phyloP scores from a whole-genome alignment of 805 yeast genomes.

The Candida ulmi region DNA sequence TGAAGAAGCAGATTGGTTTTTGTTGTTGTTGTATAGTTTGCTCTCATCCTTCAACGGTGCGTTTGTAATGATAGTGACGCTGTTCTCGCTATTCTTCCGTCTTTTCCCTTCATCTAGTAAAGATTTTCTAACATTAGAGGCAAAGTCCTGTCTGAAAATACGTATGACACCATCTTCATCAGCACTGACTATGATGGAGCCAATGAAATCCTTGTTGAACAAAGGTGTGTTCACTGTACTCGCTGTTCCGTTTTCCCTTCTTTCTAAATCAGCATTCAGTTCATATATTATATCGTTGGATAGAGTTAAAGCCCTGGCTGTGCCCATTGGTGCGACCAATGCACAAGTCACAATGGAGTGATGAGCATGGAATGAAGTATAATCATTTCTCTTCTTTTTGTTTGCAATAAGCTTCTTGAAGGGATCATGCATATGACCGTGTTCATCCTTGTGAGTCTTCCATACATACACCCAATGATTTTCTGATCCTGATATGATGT shows the following conservation, averaged over 20 bases:
- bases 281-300: conserved; percentile 82
- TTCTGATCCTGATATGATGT: conserved; percentile 76
- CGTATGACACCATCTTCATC: conserved; percentile 70
- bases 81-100: neutral
- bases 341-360: conserved; percentile 71
- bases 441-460: conserved; percentile 38
- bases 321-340: conserved; percentile 66
- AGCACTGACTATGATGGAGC: conserved; percentile 62
- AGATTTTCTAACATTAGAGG: conserved; percentile 38
- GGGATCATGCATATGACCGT: conserved; percentile 4
- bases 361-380: conserved; percentile 73
- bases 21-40: conserved; percentile 8
- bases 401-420: conserved; percentile 13
- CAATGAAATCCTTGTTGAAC: conserved; percentile 27
- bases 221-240: conserved; percentile 9
- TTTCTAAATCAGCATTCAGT: conserved; percentile 29
- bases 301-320: conserved; percentile 57
- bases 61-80: neutral
- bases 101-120: conserved; percentile 20
- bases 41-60: neutral
- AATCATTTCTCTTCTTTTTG: conserved; percentile 47
- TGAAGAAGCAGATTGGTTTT: conserved; percentile 11
- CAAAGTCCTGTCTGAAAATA: conserved; percentile 76
- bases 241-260: conserved; percentile 10
- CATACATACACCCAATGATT: conserved; percentile 85